Conservation (phyloP, 2,329 filamentous ascomycete genomes). For the Xylariaceae sp. region DNA sequence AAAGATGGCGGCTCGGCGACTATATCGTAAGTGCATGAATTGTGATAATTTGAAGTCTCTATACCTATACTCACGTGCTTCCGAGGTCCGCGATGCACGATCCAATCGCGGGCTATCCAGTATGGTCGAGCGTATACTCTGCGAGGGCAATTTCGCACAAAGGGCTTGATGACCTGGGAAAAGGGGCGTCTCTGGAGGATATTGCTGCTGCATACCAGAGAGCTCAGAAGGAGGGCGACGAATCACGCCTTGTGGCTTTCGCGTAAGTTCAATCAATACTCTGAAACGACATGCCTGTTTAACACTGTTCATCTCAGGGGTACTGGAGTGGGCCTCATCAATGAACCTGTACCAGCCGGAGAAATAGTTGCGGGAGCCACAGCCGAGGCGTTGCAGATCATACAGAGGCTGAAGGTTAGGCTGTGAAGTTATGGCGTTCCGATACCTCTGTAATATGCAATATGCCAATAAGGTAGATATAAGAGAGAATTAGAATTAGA, state of each 20-base stretch:
- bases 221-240: neutral
- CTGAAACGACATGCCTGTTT: no score
- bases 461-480: no score
- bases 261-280: neutral
- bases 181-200: constrained; percentile 1
- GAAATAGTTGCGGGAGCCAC: neutral
- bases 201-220: neutral
- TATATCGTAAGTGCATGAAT: neutral
- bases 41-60: no score
- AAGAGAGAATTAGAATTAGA: no score
- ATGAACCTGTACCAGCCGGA: constrained; percentile 4
- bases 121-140: neutral
- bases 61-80: neutral
- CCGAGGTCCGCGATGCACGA: neutral
- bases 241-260: neutral
- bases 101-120: neutral
- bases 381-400: no score
- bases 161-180: neutral
- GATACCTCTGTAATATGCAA: no score
- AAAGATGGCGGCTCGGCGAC: constrained; percentile 1
- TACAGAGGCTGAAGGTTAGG: no score
- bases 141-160: neutral
- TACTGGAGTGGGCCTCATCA: constrained; percentile 8
- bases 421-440: no score
- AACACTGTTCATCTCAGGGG: no score